A percentile compares a stretch with the other conserved stretches of the same genome.
These are phyloP conservation scores for Aciculoconidium aculeatum DNA, from an alignment of 805 yeast genomes.

Conservation along the genomic window DNA sequence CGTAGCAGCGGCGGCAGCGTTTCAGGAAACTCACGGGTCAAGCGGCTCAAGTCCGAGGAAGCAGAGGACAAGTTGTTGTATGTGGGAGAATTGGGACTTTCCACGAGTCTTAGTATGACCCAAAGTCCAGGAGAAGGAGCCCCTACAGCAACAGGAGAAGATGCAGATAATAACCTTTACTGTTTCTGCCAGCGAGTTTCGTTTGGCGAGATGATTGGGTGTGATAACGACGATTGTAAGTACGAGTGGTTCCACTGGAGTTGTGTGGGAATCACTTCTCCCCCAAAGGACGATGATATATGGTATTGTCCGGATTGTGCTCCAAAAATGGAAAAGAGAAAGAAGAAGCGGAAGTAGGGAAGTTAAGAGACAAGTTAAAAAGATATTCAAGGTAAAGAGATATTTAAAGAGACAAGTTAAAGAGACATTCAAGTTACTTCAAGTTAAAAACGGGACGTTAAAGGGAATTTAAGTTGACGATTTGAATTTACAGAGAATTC, in stretches of 20 bases:
- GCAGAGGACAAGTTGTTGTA: constrained; percentile 9
- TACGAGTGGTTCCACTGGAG: constrained; percentile 95
- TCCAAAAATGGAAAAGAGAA: constrained; percentile 40
- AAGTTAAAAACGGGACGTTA: too few species aligned
- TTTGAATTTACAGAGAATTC: too few species aligned
- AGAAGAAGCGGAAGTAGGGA: constrained; percentile 32
- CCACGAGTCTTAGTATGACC: constrained; percentile 6
- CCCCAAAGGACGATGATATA: constrained; percentile 72
- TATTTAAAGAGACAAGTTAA: too few species aligned
- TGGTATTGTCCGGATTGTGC: constrained; percentile 93
- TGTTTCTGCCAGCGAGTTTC: constrained; percentile 94
- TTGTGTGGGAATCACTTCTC: constrained; percentile 84
- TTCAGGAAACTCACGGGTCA: constrained; percentile 5
- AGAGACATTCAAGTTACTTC: too few species aligned
- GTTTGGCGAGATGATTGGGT: constrained; percentile 94
- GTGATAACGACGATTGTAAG: constrained; percentile 85
- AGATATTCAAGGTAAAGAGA: too few species aligned
- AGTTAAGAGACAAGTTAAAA: too few species aligned
- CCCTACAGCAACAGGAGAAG: constrained; percentile 25
- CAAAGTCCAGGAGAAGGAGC: constrained; percentile 31
- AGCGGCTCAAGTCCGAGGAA: constrained; percentile 11
- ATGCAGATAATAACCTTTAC: constrained; percentile 44
- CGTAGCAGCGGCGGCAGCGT: constrained; percentile 5
- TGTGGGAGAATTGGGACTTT: constrained; percentile 7
- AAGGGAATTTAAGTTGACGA: too few species aligned